These are phyloP conservation scores for Microsporum audouinii DNA, from an alignment of 2,329 filamentous ascomycete species.

Conservation along the genomic window DNA sequence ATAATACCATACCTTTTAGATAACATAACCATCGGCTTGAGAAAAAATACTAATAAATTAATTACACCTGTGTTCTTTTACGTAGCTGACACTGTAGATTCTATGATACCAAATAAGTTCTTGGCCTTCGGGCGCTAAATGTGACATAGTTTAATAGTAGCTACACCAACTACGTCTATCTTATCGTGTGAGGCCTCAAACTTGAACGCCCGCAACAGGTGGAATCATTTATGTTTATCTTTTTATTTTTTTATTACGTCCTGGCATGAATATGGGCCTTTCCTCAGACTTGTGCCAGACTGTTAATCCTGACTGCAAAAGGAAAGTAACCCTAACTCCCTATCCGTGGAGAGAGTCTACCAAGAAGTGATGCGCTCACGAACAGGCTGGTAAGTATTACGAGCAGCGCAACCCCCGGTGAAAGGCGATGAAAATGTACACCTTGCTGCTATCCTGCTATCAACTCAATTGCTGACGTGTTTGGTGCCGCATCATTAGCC, in stretches of 20 bases:
- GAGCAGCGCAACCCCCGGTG: background rate
- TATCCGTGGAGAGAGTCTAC: background rate
- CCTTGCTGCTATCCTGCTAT: background rate
- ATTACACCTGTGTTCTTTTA: background rate
- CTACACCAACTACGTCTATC: background rate
- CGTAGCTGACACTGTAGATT: background rate
- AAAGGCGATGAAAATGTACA: background rate
- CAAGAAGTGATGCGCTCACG: constrained; percentile 31
- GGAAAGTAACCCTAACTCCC: background rate
- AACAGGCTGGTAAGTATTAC: constrained; percentile 28
- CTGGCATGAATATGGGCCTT: background rate
- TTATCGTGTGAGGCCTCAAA: too few relatives aligned
- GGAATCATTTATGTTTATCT: background rate
- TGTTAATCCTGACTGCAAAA: background rate
- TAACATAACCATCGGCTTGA: background rate
- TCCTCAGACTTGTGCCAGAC: background rate
- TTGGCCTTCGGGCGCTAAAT: background rate
- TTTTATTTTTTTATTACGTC: background rate
- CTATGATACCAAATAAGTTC: background rate
- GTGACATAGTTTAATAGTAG: background rate
- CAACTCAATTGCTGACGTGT: background rate
- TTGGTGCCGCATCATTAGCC: constrained; percentile 21
- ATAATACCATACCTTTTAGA: background rate
- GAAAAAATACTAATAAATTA: background rate
- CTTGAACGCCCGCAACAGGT: background rate